These are phyloP conservation scores for Pseudonectria buxi DNA, from an alignment of 2,329 filamentous ascomycete genomes.

Conservation along the genomic window DNA sequence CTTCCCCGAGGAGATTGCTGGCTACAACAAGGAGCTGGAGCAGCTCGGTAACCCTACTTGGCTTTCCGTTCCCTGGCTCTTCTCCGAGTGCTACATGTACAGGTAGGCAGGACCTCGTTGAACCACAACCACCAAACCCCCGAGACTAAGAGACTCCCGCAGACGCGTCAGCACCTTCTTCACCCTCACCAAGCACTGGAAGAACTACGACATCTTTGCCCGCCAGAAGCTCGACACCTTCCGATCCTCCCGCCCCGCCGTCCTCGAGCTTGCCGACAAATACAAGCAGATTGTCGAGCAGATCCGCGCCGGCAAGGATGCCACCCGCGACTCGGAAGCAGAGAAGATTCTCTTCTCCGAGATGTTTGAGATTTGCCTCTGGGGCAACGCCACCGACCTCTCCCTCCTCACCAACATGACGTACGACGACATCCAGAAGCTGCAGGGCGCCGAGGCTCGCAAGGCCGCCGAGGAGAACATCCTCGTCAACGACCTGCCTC, in stretches of 20 bases:
- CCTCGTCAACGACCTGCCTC: slow-evolving; percentile 73
- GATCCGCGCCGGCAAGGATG: slow-evolving; percentile 48
- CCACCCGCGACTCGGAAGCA: slow-evolving; percentile 54
- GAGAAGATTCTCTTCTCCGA: slow-evolving; percentile 78
- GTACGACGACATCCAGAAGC: slow-evolving; percentile 94
- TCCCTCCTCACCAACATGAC: slow-evolving; percentile 83
- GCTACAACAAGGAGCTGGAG: slow-evolving; percentile 82
- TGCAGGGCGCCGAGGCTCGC: slow-evolving; percentile 82
- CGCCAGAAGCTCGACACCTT: slow-evolving; percentile 90
- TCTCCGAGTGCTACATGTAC: slow-evolving; percentile 90
- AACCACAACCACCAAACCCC: slow-evolving; percentile 4
- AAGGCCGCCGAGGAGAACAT: slow-evolving; percentile 90
- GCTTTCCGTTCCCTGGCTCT: slow-evolving; percentile 85
- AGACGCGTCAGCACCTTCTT: slow-evolving; percentile 77
- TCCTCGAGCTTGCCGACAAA: slow-evolving; percentile 71
- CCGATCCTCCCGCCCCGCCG: slow-evolving; percentile 80
- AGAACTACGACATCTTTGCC: slow-evolving; percentile 80
- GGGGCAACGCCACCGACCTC: slow-evolving; percentile 94
- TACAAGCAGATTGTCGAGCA: slow-evolving; percentile 69
- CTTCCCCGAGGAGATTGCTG: slow-evolving; percentile 66
- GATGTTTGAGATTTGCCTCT: slow-evolving; percentile 94
- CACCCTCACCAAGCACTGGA: slow-evolving; percentile 72
- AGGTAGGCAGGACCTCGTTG: slow-evolving; percentile 38
- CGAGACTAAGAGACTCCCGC: background rate
- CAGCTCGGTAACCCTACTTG: slow-evolving; percentile 68